Conservation (phyloP, 1,139 yeast genomes). For the Zygosaccharomyces sapae region DNA sequence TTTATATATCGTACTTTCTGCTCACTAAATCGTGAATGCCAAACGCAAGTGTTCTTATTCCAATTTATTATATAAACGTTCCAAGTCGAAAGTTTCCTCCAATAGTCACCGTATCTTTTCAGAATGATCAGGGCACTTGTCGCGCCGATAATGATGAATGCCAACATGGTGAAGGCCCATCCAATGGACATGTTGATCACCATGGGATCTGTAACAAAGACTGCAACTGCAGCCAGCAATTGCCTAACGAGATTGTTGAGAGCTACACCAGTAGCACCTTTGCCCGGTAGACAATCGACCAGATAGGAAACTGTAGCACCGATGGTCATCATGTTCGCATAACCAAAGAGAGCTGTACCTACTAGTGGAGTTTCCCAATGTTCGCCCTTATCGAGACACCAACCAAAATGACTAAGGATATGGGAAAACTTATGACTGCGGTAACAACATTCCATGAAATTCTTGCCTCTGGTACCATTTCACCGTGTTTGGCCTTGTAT, state of each 20-base stretch:
- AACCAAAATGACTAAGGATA: slow-evolving; percentile 70
- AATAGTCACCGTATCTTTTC: slow-evolving; percentile 54
- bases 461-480: slow-evolving; percentile 70
- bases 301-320: slow-evolving; percentile 78
- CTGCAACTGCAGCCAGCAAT: slow-evolving; percentile 69
- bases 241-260: slow-evolving; percentile 71
- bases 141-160: slow-evolving; percentile 51
- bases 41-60: slow-evolving; percentile 11
- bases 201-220: slow-evolving; percentile 71
- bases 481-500: slow-evolving; percentile 61
- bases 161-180: slow-evolving; percentile 60
- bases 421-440: slow-evolving; percentile 60
- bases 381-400: slow-evolving; percentile 64
- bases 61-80: slow-evolving; percentile 47
- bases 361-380: slow-evolving; percentile 75
- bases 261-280: slow-evolving; percentile 88
- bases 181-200: slow-evolving; percentile 64
- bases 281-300: slow-evolving; percentile 81
- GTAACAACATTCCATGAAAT: slow-evolving; percentile 70
- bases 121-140: slow-evolving; percentile 46
- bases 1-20: too few relatives aligned
- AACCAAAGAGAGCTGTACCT: slow-evolving; percentile 78
- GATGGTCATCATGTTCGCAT: slow-evolving; percentile 78
- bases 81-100: slow-evolving; percentile 66
- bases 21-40: too few relatives aligned